Evolutionary conservation across 352 stramenopile genomes (phyloP).

Genomic region (Pythium pectinolyticum): DNA sequence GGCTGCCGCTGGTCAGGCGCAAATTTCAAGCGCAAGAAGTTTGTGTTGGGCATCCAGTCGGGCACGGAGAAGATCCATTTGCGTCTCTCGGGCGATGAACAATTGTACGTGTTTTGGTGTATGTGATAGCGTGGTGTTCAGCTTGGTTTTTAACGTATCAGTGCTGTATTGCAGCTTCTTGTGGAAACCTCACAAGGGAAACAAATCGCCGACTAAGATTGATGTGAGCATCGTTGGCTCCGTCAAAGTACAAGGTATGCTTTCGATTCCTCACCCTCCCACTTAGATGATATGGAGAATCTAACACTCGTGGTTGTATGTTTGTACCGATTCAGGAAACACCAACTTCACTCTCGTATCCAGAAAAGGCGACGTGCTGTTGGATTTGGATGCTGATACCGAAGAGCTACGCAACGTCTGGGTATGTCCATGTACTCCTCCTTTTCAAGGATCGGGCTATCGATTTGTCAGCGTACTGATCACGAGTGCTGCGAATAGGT

Average conservation of each 20-base stretch:
- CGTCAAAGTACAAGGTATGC: constrained; percentile 53
- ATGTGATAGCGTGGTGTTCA: neutral
- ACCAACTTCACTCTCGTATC: constrained; percentile 54
- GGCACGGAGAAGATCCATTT: constrained; percentile 65
- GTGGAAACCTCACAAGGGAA: constrained; percentile 62
- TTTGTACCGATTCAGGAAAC: constrained; percentile 26
- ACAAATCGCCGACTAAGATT: constrained; percentile 50
- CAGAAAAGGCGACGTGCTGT: constrained; percentile 54
- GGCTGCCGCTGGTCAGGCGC: constrained; percentile 31
- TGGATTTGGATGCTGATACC: constrained; percentile 74
- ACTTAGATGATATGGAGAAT: neutral
- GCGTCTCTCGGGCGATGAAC: constrained; percentile 60
- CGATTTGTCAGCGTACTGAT: too few species aligned
- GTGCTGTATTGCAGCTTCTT: constrained; percentile 41
- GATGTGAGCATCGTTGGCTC: constrained; percentile 48
- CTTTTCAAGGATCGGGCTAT: too few species aligned
- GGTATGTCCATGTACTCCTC: constrained; percentile 38
- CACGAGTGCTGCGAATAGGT: constrained; percentile 29
- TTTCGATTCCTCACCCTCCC: neutral
- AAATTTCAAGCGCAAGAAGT: constrained; percentile 79
- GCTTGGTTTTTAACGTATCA: neutral
- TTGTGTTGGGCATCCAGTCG: constrained; percentile 59
- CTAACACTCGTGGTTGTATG: neutral
- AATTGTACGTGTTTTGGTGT: constrained; percentile 34
- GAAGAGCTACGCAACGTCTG: constrained; percentile 64